A percentile compares a stretch with the other conserved stretches of the same genome.
Evolutionary conservation across 352 stramenopile genomes (phyloP).

Genomic region (Aphanomyces cochlioides): DNA sequence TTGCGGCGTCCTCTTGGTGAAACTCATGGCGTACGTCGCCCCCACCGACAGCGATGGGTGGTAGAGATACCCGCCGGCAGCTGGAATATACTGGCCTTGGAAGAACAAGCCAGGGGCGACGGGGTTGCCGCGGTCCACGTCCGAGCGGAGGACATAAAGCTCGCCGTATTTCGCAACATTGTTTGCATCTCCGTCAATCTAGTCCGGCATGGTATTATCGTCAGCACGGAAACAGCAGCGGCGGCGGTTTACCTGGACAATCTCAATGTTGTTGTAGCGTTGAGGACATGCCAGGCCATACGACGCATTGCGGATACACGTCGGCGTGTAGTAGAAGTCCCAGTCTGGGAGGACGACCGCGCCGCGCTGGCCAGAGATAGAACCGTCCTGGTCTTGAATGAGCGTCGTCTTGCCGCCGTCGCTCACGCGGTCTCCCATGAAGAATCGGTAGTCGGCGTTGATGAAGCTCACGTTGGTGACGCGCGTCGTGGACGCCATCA

Average conservation of each 20-base stretch:
- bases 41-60: slow-evolving; percentile 40
- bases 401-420: slow-evolving; percentile 42
- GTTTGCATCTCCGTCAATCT: slow-evolving; percentile 9
- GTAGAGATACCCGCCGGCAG: slow-evolving; percentile 40
- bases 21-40: slow-evolving; percentile 39
- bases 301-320: slow-evolving; percentile 24
- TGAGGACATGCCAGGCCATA: slow-evolving; percentile 41
- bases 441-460: slow-evolving; percentile 34
- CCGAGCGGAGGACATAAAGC: slow-evolving; percentile 36
- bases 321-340: slow-evolving; percentile 36
- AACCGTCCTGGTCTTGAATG: slow-evolving; percentile 34
- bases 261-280: slow-evolving; percentile 43
- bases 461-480: slow-evolving; percentile 34
- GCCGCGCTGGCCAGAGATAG: slow-evolving; percentile 31
- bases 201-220: not conserved
- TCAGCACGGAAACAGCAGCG: not conserved
- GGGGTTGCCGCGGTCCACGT: slow-evolving; percentile 12
- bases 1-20: slow-evolving; percentile 33
- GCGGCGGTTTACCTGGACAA: slow-evolving; percentile 35
- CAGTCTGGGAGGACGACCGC: slow-evolving; percentile 39
- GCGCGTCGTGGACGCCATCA: slow-evolving; percentile 36
- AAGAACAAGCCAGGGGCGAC: slow-evolving; percentile 31
- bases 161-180: slow-evolving; percentile 31
- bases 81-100: slow-evolving; percentile 40
- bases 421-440: slow-evolving; percentile 33